Evolutionary conservation across 2,329 filamentous ascomycete species (phyloP).

Genomic region (Calonectria crousiana): DNA sequence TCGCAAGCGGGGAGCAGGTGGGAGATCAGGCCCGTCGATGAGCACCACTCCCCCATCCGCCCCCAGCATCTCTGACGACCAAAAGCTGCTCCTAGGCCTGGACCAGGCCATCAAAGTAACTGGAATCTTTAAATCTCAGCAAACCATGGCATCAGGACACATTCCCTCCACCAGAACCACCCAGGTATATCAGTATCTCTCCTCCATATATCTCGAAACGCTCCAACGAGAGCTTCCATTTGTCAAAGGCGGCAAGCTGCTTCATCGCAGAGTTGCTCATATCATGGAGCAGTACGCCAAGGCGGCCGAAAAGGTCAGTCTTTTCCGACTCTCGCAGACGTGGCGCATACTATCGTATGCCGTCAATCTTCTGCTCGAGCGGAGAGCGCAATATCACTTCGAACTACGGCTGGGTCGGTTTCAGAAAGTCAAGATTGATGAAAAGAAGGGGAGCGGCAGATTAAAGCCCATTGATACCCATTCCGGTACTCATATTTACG

Average conservation of each 20-base stretch:
- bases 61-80: slow-evolving; percentile 45
- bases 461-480: slow-evolving; percentile 44
- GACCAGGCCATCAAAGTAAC: slow-evolving; percentile 71
- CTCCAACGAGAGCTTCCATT: slow-evolving; percentile 63
- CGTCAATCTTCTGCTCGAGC: slow-evolving; percentile 64
- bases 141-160: slow-evolving; percentile 72
- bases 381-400: slow-evolving; percentile 69
- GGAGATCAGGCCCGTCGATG: slow-evolving; percentile 57
- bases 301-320: slow-evolving; percentile 67
- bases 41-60: slow-evolving; percentile 69
- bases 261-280: slow-evolving; percentile 60
- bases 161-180: slow-evolving; percentile 65
- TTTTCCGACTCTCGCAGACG: slow-evolving; percentile 73
- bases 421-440: slow-evolving; percentile 49
- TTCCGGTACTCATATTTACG: slow-evolving; percentile 42
- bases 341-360: slow-evolving; percentile 73
- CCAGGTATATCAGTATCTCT: slow-evolving; percentile 67
- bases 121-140: slow-evolving; percentile 69
- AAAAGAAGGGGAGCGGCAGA: slow-evolving; percentile 45
- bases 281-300: slow-evolving; percentile 70
- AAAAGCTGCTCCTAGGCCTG: slow-evolving; percentile 61
- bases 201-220: slow-evolving; percentile 67
- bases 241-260: slow-evolving; percentile 48
- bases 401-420: slow-evolving; percentile 60
- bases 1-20: slow-evolving; percentile 56